A percentile compares a stretch with the other conserved stretches of the same genome.
These are phyloP conservation scores for Quillaja saponaria DNA, from an alignment of 306 rosid species.

Conservation along the genomic window DNA sequence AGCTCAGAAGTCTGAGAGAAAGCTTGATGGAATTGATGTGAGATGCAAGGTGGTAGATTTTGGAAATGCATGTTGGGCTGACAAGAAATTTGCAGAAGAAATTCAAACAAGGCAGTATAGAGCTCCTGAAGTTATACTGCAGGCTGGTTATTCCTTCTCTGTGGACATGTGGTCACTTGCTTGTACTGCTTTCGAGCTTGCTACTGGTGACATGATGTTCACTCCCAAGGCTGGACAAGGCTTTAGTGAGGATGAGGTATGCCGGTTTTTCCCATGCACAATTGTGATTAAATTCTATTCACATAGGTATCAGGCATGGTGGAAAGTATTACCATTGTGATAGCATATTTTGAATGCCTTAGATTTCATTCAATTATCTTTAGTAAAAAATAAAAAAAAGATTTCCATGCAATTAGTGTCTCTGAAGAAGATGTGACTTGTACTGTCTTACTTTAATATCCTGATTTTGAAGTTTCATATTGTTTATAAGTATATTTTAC, in stretches of 20 bases:
- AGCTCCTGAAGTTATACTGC: slow-evolving; percentile 91
- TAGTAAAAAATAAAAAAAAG: too few species aligned
- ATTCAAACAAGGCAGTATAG: slow-evolving; percentile 96
- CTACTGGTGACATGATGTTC: slow-evolving; percentile 96
- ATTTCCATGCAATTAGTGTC: slow-evolving; percentile 23
- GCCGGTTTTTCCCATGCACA: slow-evolving; percentile 29
- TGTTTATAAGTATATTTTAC: not conserved
- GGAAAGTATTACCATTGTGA: slow-evolving; percentile 12
- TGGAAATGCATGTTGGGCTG: slow-evolving; percentile 92
- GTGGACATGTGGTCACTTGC: slow-evolving; percentile 97
- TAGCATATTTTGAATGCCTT: slow-evolving; percentile 8
- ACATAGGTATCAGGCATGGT: slow-evolving; percentile 11
- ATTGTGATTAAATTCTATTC: slow-evolving; percentile 16
- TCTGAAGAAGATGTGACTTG: too few species aligned
- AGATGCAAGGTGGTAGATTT: slow-evolving; percentile 95
- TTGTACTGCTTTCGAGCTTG: slow-evolving; percentile 91
- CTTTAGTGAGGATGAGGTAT: slow-evolving; percentile 92
- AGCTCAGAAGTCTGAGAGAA: slow-evolving; percentile 53
- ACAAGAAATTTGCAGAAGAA: slow-evolving; percentile 70
- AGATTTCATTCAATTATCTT: too few species aligned
- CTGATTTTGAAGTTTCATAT: too few species aligned
- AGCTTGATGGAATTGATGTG: slow-evolving; percentile 64
- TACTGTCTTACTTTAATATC: too few species aligned
- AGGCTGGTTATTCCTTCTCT: slow-evolving; percentile 76
- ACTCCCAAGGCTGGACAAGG: slow-evolving; percentile 80